phyloP scores from a whole-genome alignment of 805 yeast species.

The Sungouiozyma intestinalis region DNA sequence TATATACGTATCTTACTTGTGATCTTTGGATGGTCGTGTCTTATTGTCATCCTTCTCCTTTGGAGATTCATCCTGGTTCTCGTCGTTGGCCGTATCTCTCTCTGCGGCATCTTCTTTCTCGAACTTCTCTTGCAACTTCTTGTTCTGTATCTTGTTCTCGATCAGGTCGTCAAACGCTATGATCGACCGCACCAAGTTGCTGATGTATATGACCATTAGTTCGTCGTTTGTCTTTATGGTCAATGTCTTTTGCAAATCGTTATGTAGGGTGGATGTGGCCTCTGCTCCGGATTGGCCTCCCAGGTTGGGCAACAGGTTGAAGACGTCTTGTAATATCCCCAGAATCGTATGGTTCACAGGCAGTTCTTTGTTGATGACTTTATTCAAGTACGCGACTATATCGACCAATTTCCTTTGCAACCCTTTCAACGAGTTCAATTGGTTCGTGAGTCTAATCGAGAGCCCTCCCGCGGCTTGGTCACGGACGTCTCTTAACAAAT shows the following conservation, averaged over 20 bases:
- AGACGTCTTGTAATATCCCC: slow-evolving; percentile 89
- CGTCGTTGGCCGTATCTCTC: slow-evolving; percentile 1
- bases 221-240: slow-evolving; percentile 93
- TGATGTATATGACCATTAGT: slow-evolving; percentile 84
- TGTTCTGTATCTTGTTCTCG: slow-evolving; percentile 87
- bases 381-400: slow-evolving; percentile 66
- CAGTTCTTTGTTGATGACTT: slow-evolving; percentile 56
- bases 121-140: slow-evolving; percentile 32
- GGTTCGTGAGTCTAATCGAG: slow-evolving; percentile 78
- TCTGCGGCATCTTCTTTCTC: slow-evolving; percentile 24
- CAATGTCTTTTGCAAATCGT: slow-evolving; percentile 65
- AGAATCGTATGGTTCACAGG: slow-evolving; percentile 86
- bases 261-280: slow-evolving; percentile 28
- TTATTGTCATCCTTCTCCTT: slow-evolving; percentile 1
- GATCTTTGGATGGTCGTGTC: neutral
- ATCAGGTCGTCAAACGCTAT: slow-evolving; percentile 94
- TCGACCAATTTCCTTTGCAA: slow-evolving; percentile 68
- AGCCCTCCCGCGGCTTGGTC: slow-evolving; percentile 95
- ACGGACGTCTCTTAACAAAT: slow-evolving; percentile 82
- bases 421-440: slow-evolving; percentile 79
- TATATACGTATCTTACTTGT: neutral
- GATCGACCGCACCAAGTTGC: slow-evolving; percentile 84
- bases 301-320: slow-evolving; percentile 83
- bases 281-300: slow-evolving; percentile 16
- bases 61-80: neutral